These are phyloP conservation scores for Dendrobium officinale DNA, from an alignment of 106 monocot genomes.

Conservation along the genomic window DNA sequence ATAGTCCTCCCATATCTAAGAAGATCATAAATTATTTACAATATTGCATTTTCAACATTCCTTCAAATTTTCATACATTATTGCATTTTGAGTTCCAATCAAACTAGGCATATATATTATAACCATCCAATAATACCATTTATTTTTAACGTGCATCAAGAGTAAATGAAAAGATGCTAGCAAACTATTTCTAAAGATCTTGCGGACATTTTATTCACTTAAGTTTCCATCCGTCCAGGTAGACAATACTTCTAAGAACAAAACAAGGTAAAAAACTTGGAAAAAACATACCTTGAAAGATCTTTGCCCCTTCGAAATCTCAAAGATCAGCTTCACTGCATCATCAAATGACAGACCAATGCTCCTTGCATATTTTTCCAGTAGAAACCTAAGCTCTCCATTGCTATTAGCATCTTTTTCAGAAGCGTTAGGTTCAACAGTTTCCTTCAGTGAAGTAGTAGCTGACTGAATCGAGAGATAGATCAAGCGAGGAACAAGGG, in stretches of 20 bases:
- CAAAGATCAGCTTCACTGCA: constrained; percentile 37
- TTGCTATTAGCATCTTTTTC: constrained; percentile 5
- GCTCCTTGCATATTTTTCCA: constrained; percentile 51
- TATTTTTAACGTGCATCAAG: no score
- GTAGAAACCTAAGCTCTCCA: constrained; percentile 39
- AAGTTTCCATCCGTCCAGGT: no score
- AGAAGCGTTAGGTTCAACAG: constrained; percentile 27
- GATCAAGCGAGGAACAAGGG: constrained; percentile 64
- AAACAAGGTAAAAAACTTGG: background rate
- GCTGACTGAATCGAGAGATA: constrained; percentile 53
- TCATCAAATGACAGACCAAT: constrained; percentile 58
- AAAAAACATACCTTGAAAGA: constrained; percentile 50
- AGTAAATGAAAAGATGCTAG: no score
- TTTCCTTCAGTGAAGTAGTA: constrained; percentile 40
- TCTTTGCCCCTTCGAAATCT: constrained; percentile 36
- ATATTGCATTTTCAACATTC: background rate
- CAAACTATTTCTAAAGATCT: no score
- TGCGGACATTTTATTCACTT: no score
- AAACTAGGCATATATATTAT: no score
- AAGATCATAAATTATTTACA: background rate
- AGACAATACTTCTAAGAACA: background rate
- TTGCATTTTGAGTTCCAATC: no score
- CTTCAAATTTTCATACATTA: background rate
- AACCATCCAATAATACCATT: no score
- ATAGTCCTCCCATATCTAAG: background rate